Base-by-base conservation (phyloP, 371 early-diverging fungal species). In the Parasitella parasitica region DNA sequence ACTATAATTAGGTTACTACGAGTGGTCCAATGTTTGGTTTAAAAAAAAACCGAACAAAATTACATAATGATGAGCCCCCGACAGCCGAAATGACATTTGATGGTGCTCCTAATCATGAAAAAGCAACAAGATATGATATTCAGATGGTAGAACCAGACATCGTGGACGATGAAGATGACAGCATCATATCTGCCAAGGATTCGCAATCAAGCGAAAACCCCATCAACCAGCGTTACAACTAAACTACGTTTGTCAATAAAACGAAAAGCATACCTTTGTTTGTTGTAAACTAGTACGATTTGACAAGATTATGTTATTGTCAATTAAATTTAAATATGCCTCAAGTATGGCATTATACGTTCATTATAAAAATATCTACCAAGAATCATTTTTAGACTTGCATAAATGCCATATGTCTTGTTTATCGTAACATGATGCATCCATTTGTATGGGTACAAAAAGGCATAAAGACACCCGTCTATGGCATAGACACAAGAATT, bases 11-110 rank as follows among this genome's bases (percentile, higher is more conserved):
- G 67, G 67, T 66, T 32, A 70, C 71, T 4, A 59, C 62, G 22
- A 63, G 30, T 41, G 57, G 48, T 36, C 26, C 53, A 7, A n/a
- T n/a, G n/a, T 67, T 64, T 26, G 41, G 48, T n/a, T 55, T 34
- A 28, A 54, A 54, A 16, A 57, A 63, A 20, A 55, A 57, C 43
- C 48, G 63, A 58, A 67, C 63, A 7, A 67, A 55, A 28, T 26
- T 34, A 16, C 20, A 57, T 7, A 39, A 59, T 16, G 68, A 67
- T 16, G 68, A 67, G 8, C 68, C 59, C 37, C 20, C 59, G 16
- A 67, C 67, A 13, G 63, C 68, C 9, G 59, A 63, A 28, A 50
- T 67, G 63, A 70, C 68, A 59, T 63, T 67, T 63, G 67, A 70
- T 48, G 56, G 32, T 46, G 57, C 57, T n/a, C n/a, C n/a, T 28